These are phyloP conservation scores for Prunus campanulata DNA, from an alignment of 306 rosid species.

Conservation along the genomic window DNA sequence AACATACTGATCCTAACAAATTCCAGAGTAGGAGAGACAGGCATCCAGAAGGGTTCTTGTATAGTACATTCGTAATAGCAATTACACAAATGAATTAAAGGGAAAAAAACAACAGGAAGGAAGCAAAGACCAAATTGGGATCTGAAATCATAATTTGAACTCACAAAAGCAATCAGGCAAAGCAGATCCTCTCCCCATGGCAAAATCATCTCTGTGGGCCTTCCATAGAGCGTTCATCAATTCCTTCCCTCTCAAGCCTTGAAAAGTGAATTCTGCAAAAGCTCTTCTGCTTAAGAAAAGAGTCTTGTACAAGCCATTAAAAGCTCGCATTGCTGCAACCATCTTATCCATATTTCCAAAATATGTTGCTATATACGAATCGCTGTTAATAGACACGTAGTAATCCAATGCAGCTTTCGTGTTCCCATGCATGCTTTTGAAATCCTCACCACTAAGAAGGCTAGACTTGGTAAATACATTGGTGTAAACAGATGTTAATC, in stretches of 20 bases:
- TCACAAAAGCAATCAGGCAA: conserved; percentile 83
- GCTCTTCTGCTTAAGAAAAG: conserved; percentile 75
- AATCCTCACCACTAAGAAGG: conserved; percentile 74
- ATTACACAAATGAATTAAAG: background rate
- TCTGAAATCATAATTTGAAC: conserved; percentile 57
- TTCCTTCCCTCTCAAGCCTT: conserved; percentile 57
- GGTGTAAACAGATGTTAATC: conserved; percentile 52
- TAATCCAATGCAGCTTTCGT: conserved; percentile 97
- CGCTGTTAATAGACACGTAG: conserved; percentile 78
- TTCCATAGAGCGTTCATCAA: conserved; percentile 64
- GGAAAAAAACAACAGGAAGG: background rate
- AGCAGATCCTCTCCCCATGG: conserved; percentile 76
- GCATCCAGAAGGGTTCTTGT: background rate
- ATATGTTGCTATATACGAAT: conserved; percentile 79
- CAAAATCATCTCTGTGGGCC: conserved; percentile 69
- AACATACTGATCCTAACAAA: background rate
- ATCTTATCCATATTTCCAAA: conserved; percentile 98
- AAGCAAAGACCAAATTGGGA: background rate
- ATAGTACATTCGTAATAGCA: background rate
- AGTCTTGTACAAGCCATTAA: conserved; percentile 63
- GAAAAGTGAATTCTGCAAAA: conserved; percentile 61
- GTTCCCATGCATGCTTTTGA: conserved; percentile 88
- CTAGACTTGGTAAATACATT: conserved; percentile 73
- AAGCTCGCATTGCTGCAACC: conserved; percentile 92
- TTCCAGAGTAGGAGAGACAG: background rate